Conservation (phyloP, 371 early-diverging fungal species). For the Apophysomyces ossiformis region DNA sequence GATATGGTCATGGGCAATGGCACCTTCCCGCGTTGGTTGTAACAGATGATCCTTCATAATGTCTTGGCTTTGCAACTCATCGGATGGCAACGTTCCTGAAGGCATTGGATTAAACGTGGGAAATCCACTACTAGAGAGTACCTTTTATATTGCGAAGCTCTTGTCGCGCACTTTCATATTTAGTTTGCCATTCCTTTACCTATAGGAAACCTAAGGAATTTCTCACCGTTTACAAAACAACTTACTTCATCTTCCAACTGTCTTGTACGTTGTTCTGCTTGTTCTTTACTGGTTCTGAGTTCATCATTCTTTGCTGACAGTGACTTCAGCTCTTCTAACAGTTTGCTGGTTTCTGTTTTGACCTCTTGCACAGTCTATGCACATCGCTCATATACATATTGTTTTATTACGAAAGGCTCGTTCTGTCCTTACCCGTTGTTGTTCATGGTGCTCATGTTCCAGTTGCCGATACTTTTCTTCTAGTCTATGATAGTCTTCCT, state of each 20-base stretch:
- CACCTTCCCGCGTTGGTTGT: conserved; percentile 63
- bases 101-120: conserved; percentile 8
- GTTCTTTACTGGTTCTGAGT: conserved; percentile 52
- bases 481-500: conserved; percentile 47
- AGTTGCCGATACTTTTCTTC: conserved; percentile 60
- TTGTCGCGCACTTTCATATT: conserved; percentile 49
- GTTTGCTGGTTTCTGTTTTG: conserved; percentile 70
- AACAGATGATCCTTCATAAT: conserved; percentile 40
- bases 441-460: conserved; percentile 72
- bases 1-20: conserved; percentile 67
- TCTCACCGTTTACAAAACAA: neutral
- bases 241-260: conserved; percentile 41
- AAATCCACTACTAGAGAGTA: conserved; percentile 8
- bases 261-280: conserved; percentile 30
- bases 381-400: neutral
- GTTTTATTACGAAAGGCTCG: too few species aligned
- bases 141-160: conserved; percentile 58
- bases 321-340: conserved; percentile 73
- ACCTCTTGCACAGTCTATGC: conserved; percentile 73
- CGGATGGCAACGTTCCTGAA: conserved; percentile 8
- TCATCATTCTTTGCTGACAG: conserved; percentile 69
- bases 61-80: conserved; percentile 43
- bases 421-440: conserved; percentile 63
- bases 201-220: neutral
- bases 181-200: conserved; percentile 50